Base-by-base conservation (phyloP, 2,329 filamentous ascomycete species). In the Colletotrichum cereale region DNA sequence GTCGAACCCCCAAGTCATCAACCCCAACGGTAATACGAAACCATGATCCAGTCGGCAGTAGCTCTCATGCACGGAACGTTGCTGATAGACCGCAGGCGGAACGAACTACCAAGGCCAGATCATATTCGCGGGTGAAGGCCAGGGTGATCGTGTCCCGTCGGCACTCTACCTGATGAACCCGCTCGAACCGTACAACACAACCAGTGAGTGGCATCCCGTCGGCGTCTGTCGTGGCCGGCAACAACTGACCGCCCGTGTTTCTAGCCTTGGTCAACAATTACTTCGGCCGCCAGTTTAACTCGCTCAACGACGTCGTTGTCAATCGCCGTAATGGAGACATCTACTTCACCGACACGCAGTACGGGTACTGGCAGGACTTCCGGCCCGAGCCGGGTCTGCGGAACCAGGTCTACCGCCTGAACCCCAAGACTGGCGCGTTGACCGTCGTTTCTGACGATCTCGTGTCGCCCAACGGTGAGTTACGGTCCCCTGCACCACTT, bases 341-440 rank as follows among this genome's bases (percentile, higher is more conserved):
- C n/a, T 92, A 90, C 81, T 91, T 92, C 75, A 91, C 89, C 1
- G 89, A 92, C 69, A 86, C 87, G 0, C 82, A 85, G 10, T 91
- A 91, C 73, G 90, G 88, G 3, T 87, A 83, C 71, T 82, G 87
- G 52, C 89, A 91, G 75, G 82, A 87, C 31, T 90, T 91, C 74
- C 83, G 89, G 0, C 86, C 86, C 0, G 73, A 77, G 7, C 88
- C 88, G 0, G 85, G 84, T 0, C 76, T 90, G 14, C 86, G 83
- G 5, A 87, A 86, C 68, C 89, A 91, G 75, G 87, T 91, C 0
- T 91, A 91, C 76, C 84, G 88, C 2, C 86, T 86, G 56, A 84
- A 88, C 55, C 83, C 85, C 1, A 75, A 72, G 0, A 89, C 85
- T 0, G 86, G 86, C 0, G 84, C 86, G 1, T 79, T 90, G 5